Conservation (phyloP, 169 alveolate species). For the Plasmodium sp. region DNA sequence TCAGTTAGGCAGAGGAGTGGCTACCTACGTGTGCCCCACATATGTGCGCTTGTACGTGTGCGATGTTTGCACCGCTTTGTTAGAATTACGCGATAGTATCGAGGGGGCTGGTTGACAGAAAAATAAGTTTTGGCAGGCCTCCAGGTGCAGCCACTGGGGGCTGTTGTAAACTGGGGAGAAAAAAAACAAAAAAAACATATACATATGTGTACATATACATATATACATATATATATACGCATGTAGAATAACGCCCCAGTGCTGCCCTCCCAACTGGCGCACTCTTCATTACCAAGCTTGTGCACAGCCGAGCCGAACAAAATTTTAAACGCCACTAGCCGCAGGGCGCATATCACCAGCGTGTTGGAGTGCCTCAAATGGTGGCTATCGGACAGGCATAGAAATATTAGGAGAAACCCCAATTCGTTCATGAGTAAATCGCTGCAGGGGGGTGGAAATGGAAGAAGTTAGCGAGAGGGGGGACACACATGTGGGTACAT, state of each 20-base stretch:
- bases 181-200: neutral
- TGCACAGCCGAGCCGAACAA: slow-evolving; percentile 64
- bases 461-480: neutral
- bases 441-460: slow-evolving; percentile 8
- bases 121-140: slow-evolving; percentile 55
- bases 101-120: slow-evolving; percentile 68
- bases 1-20: neutral
- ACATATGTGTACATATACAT: neutral
- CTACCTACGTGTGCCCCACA: neutral
- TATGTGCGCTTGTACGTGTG: neutral
- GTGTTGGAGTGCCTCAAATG: slow-evolving; percentile 62
- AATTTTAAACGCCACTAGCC: slow-evolving; percentile 49
- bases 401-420: slow-evolving; percentile 59
- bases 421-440: slow-evolving; percentile 66
- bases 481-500: neutral
- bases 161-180: slow-evolving; percentile 27
- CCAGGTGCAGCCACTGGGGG: slow-evolving; percentile 35
- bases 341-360: slow-evolving; percentile 33
- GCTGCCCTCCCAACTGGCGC: neutral
- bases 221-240: neutral
- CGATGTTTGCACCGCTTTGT: neutral
- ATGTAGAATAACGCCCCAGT: neutral
- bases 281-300: slow-evolving; percentile 24
- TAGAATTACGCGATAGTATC: slow-evolving; percentile 40
- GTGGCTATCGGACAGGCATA: slow-evolving; percentile 47